Conservation (phyloP, 768 basidiomycete genomes). For the Fomitopsis serialis region DNA sequence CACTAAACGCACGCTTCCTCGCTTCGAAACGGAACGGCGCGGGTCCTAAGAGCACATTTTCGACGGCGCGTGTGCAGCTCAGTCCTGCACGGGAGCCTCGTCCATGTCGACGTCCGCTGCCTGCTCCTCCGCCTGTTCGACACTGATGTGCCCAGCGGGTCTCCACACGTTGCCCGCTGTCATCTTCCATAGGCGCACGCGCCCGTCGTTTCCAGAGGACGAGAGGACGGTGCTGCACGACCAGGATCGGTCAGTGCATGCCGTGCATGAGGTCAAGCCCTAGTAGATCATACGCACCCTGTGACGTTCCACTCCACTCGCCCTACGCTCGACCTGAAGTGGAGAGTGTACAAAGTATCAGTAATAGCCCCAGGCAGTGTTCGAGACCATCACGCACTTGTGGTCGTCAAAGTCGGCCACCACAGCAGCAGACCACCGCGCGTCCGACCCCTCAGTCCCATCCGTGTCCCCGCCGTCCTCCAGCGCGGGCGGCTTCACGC, state of each 20-base stretch:
- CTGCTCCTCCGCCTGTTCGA: slow-evolving; percentile 64
- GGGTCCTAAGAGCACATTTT: too few species aligned
- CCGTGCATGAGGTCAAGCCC: background rate
- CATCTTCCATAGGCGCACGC: slow-evolving; percentile 82
- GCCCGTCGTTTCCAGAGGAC: slow-evolving; percentile 78
- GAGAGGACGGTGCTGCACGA: slow-evolving; percentile 67
- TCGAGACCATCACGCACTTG: too few species aligned
- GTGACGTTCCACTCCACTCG: slow-evolving; percentile 95
- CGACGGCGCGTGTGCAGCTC: background rate
- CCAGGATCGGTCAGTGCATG: background rate
- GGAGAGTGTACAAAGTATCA: background rate
- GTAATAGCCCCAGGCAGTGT: slow-evolving; percentile 2
- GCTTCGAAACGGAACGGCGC: too few species aligned
- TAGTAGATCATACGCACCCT: slow-evolving; percentile 40
- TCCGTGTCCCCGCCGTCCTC: slow-evolving; percentile 32
- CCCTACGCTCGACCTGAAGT: slow-evolving; percentile 60
- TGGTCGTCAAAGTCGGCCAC: slow-evolving; percentile 89
- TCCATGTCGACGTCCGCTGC: slow-evolving; percentile 42
- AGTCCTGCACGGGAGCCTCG: slow-evolving; percentile 32
- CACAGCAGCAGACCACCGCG: slow-evolving; percentile 64
- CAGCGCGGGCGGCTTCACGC: slow-evolving; percentile 51
- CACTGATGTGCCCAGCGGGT: slow-evolving; percentile 74
- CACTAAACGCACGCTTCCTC: too few species aligned
- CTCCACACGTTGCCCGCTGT: slow-evolving; percentile 82
- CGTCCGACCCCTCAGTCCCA: slow-evolving; percentile 37